phyloP scores from a whole-genome alignment of 1,139 yeast species.

The Blastobotrys proliferans region DNA sequence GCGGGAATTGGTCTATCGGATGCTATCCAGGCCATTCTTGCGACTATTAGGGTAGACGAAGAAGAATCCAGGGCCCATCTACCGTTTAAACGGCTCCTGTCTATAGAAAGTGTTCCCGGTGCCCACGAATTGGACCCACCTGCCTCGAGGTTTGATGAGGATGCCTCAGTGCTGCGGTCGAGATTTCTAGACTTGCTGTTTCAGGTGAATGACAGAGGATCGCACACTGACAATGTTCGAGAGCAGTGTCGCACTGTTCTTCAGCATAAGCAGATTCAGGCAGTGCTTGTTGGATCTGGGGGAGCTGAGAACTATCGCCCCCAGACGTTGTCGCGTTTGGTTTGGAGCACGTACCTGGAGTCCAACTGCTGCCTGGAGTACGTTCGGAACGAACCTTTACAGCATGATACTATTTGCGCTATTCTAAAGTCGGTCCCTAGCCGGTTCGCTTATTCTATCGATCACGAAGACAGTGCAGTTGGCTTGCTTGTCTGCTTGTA shows the following conservation, averaged over 20 bases:
- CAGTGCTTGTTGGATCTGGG: not conserved
- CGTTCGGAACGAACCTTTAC: conserved; percentile 2
- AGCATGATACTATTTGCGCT: conserved; percentile 2
- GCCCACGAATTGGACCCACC: not conserved
- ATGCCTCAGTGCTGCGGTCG: conserved; percentile 14
- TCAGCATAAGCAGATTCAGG: not conserved
- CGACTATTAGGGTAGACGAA: conserved; percentile 1
- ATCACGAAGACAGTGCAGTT: conserved; percentile 1
- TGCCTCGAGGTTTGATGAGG: conserved; percentile 7
- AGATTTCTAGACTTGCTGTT: conserved; percentile 13
- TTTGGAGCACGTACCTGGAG: conserved; percentile 8
- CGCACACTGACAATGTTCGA: not conserved
- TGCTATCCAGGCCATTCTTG: conserved; percentile 6
- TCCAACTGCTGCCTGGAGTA: not conserved
- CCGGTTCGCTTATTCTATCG: not conserved
- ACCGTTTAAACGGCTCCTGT: not conserved
- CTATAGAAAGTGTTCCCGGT: conserved; percentile 3
- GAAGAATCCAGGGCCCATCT: not conserved
- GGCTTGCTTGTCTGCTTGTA: conserved; percentile 2
- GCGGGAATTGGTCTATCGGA: not conserved
- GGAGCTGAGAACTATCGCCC: not conserved
- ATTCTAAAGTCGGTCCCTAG: conserved; percentile 6
- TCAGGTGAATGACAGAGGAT: not conserved
- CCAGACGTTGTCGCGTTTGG: conserved; percentile 7
- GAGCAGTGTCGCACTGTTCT: conserved; percentile 8